These are phyloP conservation scores for Russula foetens DNA, from an alignment of 768 basidiomycete genomes.

Conservation along the genomic window DNA sequence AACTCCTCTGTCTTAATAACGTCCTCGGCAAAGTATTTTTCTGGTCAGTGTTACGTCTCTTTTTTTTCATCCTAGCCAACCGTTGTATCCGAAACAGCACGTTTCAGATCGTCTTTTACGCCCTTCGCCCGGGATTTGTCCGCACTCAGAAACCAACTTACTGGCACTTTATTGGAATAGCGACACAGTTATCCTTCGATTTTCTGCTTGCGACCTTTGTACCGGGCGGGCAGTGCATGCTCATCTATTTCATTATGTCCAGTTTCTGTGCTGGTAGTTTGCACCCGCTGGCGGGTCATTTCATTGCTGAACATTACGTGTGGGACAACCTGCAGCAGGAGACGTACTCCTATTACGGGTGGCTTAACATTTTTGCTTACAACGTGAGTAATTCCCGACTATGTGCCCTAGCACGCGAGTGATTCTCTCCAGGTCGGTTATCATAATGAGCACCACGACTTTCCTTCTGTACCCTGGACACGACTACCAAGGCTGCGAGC, in stretches of 20 bases:
- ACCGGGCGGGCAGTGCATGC: conserved; percentile 34
- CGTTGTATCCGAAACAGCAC: conserved; percentile 43
- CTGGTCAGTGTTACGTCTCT: conserved; percentile 42
- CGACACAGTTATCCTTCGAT: conserved; percentile 65
- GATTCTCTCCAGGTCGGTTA: conserved; percentile 69
- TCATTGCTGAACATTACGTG: conserved; percentile 95
- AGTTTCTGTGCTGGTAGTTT: conserved; percentile 96
- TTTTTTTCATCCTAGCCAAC: neutral
- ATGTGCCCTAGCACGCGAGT: neutral
- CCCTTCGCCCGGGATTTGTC: conserved; percentile 89
- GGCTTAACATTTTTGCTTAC: conserved; percentile 83
- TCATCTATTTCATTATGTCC: conserved; percentile 79
- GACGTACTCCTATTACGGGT: conserved; percentile 96
- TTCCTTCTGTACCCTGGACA: conserved; percentile 95
- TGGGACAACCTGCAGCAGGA: conserved; percentile 92
- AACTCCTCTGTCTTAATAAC: conserved; percentile 83
- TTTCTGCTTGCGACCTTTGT: conserved; percentile 47
- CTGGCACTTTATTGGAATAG: conserved; percentile 82
- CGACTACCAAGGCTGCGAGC: conserved; percentile 73
- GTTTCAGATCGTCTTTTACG: conserved; percentile 98
- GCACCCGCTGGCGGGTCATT: conserved; percentile 95
- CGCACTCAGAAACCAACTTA: conserved; percentile 69
- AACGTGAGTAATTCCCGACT: conserved; percentile 52
- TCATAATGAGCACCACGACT: conserved; percentile 99
- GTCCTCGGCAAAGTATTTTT: conserved; percentile 98